Evolutionary conservation across 2,329 filamentous ascomycete species (phyloP), one percentile per base, ranked within the genome.

Genomic region (Claviceps sorghi): DNA sequence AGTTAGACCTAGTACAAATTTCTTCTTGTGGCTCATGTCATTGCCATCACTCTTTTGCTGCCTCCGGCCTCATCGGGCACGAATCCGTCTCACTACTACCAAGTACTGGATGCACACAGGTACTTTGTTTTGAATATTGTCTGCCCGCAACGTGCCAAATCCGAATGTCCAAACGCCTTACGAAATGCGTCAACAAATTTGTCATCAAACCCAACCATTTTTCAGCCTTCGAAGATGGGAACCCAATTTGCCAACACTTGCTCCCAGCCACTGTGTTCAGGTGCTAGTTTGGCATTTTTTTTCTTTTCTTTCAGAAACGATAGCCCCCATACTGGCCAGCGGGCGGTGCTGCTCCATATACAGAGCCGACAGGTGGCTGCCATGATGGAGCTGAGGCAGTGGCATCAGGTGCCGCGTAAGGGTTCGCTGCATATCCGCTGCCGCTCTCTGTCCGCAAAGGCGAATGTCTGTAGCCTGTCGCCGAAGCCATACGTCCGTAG

Each of bases 401-500:
- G 11, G 57, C 54, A 34, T 67, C 63, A 13, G 64, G 60, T 7
- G 61, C 56, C 30, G 62, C 61, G 42, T 67, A 68, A 6, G 63
- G 55, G 38, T 61, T 63, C 46, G 57, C 50, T 49, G 59, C 61
- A 42, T 58, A 66, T 17, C 54, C 56, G 41, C 52, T 59, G 45
- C 58, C 62, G n/a, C 58, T 61, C 56, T 73, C 75, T 3, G 75
- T 72, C 13, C 76, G 70, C 51, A 78, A 65, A 4, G 75, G 73
- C 1, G 74, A 76, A 60, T 73, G 77, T 52, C 75, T 70, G 62
- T 79, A 79, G 1, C 69, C 69, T 7, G 68, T 60, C 32, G 65
- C 63, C 46, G 70, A 65, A 21, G 66, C 61, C 32, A 73, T 58
- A 26, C 70, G 69, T 34, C 69, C 69, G 53, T 73, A 78, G 0